These are phyloP conservation scores for Cladophialophora chaetospira DNA, from an alignment of 2,329 filamentous ascomycete species.

Conservation along the genomic window DNA sequence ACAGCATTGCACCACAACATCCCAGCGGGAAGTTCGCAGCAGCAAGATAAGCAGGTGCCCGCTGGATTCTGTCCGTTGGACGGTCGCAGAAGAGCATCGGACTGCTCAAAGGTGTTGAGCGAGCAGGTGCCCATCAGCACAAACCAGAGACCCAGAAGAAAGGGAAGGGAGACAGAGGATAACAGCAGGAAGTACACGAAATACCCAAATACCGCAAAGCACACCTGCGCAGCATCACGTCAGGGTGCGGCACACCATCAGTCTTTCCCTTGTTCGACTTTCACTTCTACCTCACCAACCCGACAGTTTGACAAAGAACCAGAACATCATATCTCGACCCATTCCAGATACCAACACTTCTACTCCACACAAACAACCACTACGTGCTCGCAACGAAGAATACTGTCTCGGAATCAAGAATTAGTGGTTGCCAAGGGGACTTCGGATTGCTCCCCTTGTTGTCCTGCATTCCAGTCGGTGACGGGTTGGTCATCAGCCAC, in stretches of 20 bases:
- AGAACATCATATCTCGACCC: slow-evolving; percentile 10
- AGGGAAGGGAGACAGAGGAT: background rate
- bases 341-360: slow-evolving; percentile 8
- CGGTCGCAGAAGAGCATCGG: background rate
- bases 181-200: background rate
- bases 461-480: slow-evolving; percentile 23
- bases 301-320: slow-evolving; percentile 6
- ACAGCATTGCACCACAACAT: background rate
- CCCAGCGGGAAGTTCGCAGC: too few relatives aligned
- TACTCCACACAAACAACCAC: slow-evolving; percentile 12
- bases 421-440: slow-evolving; percentile 28
- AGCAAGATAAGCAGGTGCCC: too few relatives aligned
- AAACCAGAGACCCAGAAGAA: background rate
- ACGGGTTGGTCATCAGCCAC: slow-evolving; percentile 12
- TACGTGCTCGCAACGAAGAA: slow-evolving; percentile 3
- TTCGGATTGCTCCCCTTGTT: slow-evolving; percentile 27
- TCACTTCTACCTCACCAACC: background rate
- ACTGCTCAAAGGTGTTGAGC: background rate
- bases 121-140: background rate
- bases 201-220: background rate
- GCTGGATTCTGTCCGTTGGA: too few relatives aligned
- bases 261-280: background rate
- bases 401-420: slow-evolving; percentile 14
- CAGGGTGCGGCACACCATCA: background rate
- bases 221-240: background rate